These are phyloP conservation scores for Aphanomyces invadans DNA, from an alignment of 352 stramenopile species.

Conservation along the genomic window DNA sequence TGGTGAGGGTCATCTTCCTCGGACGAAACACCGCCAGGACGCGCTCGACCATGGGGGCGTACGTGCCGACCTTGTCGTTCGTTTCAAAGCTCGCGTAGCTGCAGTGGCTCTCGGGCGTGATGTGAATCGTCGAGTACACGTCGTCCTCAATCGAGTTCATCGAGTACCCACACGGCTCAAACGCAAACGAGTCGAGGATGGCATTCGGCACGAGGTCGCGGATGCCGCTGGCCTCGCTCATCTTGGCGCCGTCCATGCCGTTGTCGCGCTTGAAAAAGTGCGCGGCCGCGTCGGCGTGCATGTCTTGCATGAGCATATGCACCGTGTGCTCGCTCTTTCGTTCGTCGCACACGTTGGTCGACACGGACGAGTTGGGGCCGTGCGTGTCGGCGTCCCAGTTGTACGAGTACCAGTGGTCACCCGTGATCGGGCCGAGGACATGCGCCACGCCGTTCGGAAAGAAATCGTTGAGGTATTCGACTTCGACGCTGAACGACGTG, in stretches of 20 bases:
- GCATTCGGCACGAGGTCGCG: constrained; percentile 91
- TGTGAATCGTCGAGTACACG: constrained; percentile 99
- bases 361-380: constrained; percentile 26
- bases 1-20: constrained; percentile 95
- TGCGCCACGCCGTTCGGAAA: constrained; percentile 80
- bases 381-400: constrained; percentile 90
- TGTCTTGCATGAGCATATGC: constrained; percentile 83
- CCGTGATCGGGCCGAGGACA: constrained; percentile 91
- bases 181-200: constrained; percentile 94
- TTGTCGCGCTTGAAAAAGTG: constrained; percentile 81
- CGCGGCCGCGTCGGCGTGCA: constrained; percentile 69
- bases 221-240: constrained; percentile 94
- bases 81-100: constrained; percentile 98
- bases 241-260: constrained; percentile 72
- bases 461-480: constrained; percentile 91
- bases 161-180: constrained; percentile 97
- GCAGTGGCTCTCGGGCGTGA: constrained; percentile 95
- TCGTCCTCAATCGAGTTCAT: constrained; percentile 99
- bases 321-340: constrained; percentile 55
- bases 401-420: constrained; percentile 99
- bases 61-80: constrained; percentile 83
- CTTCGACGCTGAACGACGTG: constrained; percentile 93
- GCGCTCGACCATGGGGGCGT: constrained; percentile 93
- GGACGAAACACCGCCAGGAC: constrained; percentile 97
- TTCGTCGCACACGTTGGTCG: background rate